Evolutionary conservation across 345 rosid species (phyloP).

Genomic region (Populus tremula): DNA sequence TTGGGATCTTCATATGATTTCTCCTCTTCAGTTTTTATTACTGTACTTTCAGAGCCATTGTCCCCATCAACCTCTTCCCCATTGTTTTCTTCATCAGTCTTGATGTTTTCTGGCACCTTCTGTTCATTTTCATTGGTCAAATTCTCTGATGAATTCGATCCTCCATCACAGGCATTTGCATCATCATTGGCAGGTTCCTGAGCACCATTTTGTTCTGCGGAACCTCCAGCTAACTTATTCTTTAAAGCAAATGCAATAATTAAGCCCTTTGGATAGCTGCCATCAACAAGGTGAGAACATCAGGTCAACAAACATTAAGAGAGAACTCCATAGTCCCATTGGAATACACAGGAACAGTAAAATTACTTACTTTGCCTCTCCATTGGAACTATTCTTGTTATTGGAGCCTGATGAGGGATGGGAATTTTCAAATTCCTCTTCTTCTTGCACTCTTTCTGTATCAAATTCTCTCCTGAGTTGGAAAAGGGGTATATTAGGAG

Average conservation of each 20-base stretch:
- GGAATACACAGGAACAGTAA: background rate
- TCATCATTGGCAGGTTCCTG: conserved; percentile 32
- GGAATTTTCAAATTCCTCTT: conserved; percentile 42
- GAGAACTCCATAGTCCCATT: background rate
- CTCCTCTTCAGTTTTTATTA: conserved; percentile 35
- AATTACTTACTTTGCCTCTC: conserved; percentile 50
- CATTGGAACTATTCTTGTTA: conserved; percentile 42
- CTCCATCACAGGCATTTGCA: conserved; percentile 8
- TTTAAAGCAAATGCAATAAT: conserved; percentile 77
- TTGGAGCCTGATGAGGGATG: conserved; percentile 37
- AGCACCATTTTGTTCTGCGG: conserved; percentile 33
- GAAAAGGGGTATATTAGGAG: background rate
- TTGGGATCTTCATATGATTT: conserved; percentile 41
- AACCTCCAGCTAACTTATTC: conserved; percentile 38
- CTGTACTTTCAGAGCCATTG: conserved; percentile 7
- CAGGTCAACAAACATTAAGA: conserved; percentile 12
- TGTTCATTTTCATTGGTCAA: conserved; percentile 18
- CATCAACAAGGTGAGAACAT: conserved; percentile 13
- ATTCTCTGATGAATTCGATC: conserved; percentile 6
- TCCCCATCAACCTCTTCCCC: background rate
- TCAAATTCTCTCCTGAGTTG: conserved; percentile 80
- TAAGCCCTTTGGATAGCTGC: conserved; percentile 84
- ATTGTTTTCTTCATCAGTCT: background rate
- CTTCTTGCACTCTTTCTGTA: conserved; percentile 53
- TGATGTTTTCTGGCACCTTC: conserved; percentile 11